Evolutionary conservation across 352 stramenopile genomes (phyloP).

Genomic region (Halophytophthora polymorphica): DNA sequence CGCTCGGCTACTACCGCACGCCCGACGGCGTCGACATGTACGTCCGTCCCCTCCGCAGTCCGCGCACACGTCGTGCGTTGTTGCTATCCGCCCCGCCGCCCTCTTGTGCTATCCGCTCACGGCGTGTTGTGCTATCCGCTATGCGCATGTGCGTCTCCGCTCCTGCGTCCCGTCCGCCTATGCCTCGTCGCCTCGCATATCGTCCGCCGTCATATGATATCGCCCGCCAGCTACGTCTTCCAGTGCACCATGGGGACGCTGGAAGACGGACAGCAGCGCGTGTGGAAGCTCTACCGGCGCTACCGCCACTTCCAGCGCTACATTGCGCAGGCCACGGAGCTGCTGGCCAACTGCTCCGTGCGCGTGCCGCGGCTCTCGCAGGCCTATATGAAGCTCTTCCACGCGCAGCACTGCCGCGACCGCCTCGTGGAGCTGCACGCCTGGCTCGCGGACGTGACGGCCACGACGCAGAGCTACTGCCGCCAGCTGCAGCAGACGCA

Average conservation of each 20-base stretch:
- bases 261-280: slow-evolving; percentile 26
- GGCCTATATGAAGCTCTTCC: slow-evolving; percentile 80
- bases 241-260: slow-evolving; percentile 48
- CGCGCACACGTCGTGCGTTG: too few species aligned
- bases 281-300: slow-evolving; percentile 83
- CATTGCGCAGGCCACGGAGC: slow-evolving; percentile 53
- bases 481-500: slow-evolving; percentile 30
- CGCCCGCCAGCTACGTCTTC: slow-evolving; percentile 63
- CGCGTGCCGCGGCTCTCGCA: slow-evolving; percentile 64
- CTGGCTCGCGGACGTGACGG: slow-evolving; percentile 61
- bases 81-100: too few species aligned
- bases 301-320: slow-evolving; percentile 84
- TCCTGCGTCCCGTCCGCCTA: neutral
- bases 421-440: slow-evolving; percentile 68
- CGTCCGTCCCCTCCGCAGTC: slow-evolving; percentile 15
- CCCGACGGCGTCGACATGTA: slow-evolving; percentile 81
- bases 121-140: slow-evolving; percentile 4
- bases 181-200: neutral
- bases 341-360: slow-evolving; percentile 39
- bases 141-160: neutral
- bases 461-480: slow-evolving; percentile 71
- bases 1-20: slow-evolving; percentile 78
- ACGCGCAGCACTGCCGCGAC: slow-evolving; percentile 74
- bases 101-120: slow-evolving; percentile 7
- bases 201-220: neutral